Conservation (phyloP, 495 filamentous ascomycete species). For the Aspergillus kassunensis region DNA sequence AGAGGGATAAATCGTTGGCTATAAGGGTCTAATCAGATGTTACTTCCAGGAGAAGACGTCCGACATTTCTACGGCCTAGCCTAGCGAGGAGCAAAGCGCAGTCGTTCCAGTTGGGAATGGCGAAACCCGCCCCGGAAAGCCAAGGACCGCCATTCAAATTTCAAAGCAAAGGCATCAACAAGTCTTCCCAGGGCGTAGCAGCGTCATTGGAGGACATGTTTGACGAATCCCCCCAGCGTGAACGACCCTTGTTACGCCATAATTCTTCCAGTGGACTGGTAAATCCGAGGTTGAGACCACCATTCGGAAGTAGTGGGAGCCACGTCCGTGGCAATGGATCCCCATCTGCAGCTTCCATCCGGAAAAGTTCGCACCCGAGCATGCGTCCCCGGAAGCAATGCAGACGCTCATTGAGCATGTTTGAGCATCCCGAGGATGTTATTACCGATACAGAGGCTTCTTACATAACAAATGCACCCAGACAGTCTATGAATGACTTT, state of each 20-base stretch:
- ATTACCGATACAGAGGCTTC: conserved; percentile 65
- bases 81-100: conserved; percentile 41
- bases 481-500: conserved; percentile 74
- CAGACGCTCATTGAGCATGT: conserved; percentile 93
- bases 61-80: conserved; percentile 39
- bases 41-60: conserved; percentile 33
- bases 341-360: conserved; percentile 62
- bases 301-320: conserved; percentile 47
- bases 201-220: conserved; percentile 77
- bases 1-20: background rate
- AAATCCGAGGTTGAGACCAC: conserved; percentile 56
- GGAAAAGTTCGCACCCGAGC: conserved; percentile 67
- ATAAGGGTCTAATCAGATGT: conserved; percentile 20
- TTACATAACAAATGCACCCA: conserved; percentile 46
- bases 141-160: conserved; percentile 74
- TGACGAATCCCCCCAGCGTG: conserved; percentile 69
- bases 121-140: conserved; percentile 45
- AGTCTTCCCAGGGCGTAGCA: conserved; percentile 50
- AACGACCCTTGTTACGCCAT: conserved; percentile 41
- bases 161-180: conserved; percentile 50
- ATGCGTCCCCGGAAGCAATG: conserved; percentile 82
- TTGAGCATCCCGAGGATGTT: conserved; percentile 83
- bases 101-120: conserved; percentile 38
- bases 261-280: conserved; percentile 30
- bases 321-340: conserved; percentile 62